Base-by-base conservation (phyloP, 2,329 filamentous ascomycete genomes). In the Harringtonia aguacate region DNA sequence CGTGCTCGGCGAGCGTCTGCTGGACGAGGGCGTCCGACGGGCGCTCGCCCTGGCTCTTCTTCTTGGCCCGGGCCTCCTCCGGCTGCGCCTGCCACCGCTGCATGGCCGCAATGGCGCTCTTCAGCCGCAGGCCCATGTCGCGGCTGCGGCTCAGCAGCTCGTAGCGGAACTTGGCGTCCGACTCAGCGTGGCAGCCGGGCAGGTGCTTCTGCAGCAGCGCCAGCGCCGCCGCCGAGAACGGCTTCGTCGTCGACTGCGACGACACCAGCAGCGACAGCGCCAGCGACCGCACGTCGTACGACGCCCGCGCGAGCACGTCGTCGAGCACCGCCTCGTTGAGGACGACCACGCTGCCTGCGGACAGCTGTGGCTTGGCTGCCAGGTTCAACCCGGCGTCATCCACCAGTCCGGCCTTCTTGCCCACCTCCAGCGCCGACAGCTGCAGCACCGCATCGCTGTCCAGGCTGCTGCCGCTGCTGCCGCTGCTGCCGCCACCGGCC, bases 91-190 rank as follows among this genome's bases (percentile, higher is more conserved):
- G 62, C 47, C 63, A 66, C 34, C 68, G 65, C 28, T 68, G 67
- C 18, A 83, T 61, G 10, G 72, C 69, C 17, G 73, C 70, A 17
- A 82, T 77, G 10, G 81, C 75, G 21, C 79, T 80, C 51, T 83
- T 74, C 5, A 94, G 66, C 36, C 89, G 79, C 53, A 84, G 81
- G 46, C 89, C 77, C 58, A 97, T 77, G 53, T 81, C 80, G 48
- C 86, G 81, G 3, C 83, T 78, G 49, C 85, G 75, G 21, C 79
- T 79, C 22, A 90, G 70, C 2, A 94, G 71, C 52, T 94, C 86
- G 46, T 89, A 83, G 45, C 92, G 79, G 51, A 89, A 84, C 54
- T 90, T 87, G 7, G 90, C 81, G 57, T 95, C 88, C 1, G 85
- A 79, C 50, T 95, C 89, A 4, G 86, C 78, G 57, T 94, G 83